These are phyloP conservation scores for Camelina laxa DNA, from an alignment of 345 rosid genomes.

Conservation along the genomic window DNA sequence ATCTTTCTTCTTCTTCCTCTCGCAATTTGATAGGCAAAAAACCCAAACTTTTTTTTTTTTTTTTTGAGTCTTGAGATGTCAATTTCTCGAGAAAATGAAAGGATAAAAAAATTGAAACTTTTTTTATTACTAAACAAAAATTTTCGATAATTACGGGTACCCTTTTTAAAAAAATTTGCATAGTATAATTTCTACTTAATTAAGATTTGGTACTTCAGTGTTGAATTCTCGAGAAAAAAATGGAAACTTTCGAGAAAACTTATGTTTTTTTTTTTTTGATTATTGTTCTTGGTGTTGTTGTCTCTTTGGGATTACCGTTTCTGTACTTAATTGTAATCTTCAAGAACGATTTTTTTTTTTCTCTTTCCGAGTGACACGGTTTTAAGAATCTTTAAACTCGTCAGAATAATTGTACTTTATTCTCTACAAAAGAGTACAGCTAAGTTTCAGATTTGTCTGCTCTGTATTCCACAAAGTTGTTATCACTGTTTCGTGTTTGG, in stretches of 20 bases:
- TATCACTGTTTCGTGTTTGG: conserved; percentile 28
- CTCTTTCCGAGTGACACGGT: conserved; percentile 8
- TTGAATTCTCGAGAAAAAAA: conserved; percentile 28
- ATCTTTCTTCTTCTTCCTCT: conserved; percentile 16
- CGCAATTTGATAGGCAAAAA: neutral
- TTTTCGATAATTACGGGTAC: neutral
- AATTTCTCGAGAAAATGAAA: conserved; percentile 26
- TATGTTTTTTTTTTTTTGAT: neutral
- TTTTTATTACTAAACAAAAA: conserved; percentile 8
- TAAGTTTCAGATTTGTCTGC: conserved; percentile 36
- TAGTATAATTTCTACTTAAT: neutral
- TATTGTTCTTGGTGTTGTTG: conserved; percentile 1
- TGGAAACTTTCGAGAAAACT: neutral
- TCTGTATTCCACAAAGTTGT: conserved; percentile 34
- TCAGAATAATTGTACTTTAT: conserved; percentile 31
- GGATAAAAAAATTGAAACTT: conserved; percentile 14
- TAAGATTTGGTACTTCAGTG: conserved; percentile 12
- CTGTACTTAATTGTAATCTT: conserved; percentile 16
- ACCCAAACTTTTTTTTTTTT: neutral
- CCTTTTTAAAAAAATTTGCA: neutral
- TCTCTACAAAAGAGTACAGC: conserved; percentile 3
- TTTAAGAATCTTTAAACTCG: conserved; percentile 2
- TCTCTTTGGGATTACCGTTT: conserved; percentile 18
- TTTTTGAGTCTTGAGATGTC: conserved; percentile 11
- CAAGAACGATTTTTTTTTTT: conserved; percentile 18